A percentile compares a stretch with the other conserved stretches of the same genome.
These are phyloP conservation scores for Capsicum pubescens DNA, from an alignment of 257 asterid genomes.

Conservation along the genomic window DNA sequence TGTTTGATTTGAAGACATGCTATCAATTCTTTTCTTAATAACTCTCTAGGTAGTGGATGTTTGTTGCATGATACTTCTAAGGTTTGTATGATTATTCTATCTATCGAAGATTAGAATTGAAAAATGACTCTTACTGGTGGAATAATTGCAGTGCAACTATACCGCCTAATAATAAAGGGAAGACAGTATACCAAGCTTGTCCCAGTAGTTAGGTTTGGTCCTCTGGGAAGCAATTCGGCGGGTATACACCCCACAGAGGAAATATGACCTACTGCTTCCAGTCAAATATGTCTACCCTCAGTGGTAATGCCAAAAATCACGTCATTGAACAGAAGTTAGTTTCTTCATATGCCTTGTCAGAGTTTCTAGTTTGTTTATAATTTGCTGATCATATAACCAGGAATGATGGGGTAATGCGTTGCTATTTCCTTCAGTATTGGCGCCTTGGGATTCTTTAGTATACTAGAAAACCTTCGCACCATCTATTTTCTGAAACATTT, in stretches of 20 bases:
- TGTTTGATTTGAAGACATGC: neutral
- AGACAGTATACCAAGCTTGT: too few relatives aligned
- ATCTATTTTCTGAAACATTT: neutral
- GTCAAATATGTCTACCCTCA: neutral
- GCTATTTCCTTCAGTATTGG: neutral
- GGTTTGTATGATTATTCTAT: neutral
- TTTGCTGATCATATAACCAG: neutral
- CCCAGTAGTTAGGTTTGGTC: too few relatives aligned
- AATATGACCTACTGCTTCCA: neutral
- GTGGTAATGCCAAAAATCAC: slow-evolving; percentile 4
- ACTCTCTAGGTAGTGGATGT: neutral
- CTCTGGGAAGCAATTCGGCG: too few relatives aligned
- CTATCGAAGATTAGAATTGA: neutral
- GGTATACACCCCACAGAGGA: too few relatives aligned
- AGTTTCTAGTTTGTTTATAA: neutral
- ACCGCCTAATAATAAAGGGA: too few relatives aligned
- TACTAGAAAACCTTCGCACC: slow-evolving; percentile 11
- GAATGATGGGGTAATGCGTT: neutral
- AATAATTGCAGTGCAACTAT: too few relatives aligned
- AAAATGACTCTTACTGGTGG: neutral
- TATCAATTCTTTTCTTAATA: neutral
- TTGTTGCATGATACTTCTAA: neutral
- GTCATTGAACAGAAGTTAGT: neutral
- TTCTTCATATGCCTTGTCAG: neutral
- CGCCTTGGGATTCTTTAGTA: neutral